phyloP scores from a whole-genome alignment of 2,329 filamentous ascomycete genomes.

The Neonectria coccinea region DNA sequence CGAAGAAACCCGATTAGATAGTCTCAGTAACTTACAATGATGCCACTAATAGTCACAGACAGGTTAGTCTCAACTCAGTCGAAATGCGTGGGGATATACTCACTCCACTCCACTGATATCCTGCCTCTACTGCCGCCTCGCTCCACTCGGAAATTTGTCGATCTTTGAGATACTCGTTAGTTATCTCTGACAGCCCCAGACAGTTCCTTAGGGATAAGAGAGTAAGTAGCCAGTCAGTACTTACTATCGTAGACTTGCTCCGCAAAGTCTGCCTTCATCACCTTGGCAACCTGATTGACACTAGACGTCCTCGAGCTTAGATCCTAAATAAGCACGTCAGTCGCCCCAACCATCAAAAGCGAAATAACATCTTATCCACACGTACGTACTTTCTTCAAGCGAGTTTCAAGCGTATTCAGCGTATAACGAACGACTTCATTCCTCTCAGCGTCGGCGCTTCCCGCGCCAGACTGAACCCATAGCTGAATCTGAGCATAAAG shows the following conservation, averaged over 20 bases:
- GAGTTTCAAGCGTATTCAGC: slow-evolving; percentile 49
- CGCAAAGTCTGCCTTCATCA: slow-evolving; percentile 27
- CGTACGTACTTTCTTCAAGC: slow-evolving; percentile 49
- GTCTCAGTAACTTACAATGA: slow-evolving; percentile 29
- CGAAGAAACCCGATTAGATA: slow-evolving; percentile 1
- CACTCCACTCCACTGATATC: slow-evolving; percentile 51
- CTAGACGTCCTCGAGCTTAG: not conserved
- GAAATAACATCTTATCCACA: fast-evolving
- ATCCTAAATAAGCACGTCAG: slow-evolving; percentile 45
- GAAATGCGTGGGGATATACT: slow-evolving; percentile 34
- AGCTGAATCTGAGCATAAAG: slow-evolving; percentile 55
- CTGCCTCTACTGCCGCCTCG: slow-evolving; percentile 43
- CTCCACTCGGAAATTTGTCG: slow-evolving; percentile 26
- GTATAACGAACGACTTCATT: slow-evolving; percentile 49
- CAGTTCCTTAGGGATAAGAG: too few relatives aligned
- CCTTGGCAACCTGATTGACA: slow-evolving; percentile 19
- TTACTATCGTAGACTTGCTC: slow-evolving; percentile 29
- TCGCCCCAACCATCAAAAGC: too few relatives aligned
- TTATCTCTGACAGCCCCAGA: too few relatives aligned
- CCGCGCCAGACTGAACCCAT: slow-evolving; percentile 59
- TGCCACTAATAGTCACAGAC: slow-evolving; percentile 46
- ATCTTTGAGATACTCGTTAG: not conserved
- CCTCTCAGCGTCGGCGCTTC: slow-evolving; percentile 51
- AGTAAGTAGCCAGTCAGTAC: not conserved
- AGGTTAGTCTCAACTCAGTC: not conserved